Evolutionary conservation across 2,329 filamentous ascomycete species (phyloP).

Genomic region (Exutisphaerella laricina): DNA sequence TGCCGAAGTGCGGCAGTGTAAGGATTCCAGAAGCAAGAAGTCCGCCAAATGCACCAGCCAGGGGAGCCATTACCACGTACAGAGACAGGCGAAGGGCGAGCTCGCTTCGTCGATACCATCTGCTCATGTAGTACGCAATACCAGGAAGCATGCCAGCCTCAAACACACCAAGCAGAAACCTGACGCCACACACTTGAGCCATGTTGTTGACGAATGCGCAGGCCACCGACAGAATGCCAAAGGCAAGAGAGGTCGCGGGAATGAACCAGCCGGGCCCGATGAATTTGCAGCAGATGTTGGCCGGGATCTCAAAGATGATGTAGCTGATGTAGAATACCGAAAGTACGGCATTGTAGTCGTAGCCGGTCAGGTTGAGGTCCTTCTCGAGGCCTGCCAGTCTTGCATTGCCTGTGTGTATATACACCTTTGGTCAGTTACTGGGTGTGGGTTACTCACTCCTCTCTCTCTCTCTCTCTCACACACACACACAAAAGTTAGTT

Average conservation of each 20-base stretch:
- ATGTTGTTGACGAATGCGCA: conserved; percentile 60
- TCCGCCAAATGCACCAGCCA: conserved; percentile 67
- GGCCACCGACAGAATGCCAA: conserved; percentile 56
- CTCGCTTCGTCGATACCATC: conserved; percentile 67
- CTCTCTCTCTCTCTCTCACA: no score
- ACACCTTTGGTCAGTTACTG: no score
- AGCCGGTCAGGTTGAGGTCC: conserved; percentile 54
- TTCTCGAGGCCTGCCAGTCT: conserved; percentile 53
- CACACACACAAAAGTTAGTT: no score
- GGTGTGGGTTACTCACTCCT: no score
- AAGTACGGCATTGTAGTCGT: conserved; percentile 61
- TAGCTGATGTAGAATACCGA: conserved; percentile 68
- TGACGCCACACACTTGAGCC: conserved; percentile 52
- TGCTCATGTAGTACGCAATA: conserved; percentile 65
- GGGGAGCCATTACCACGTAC: conserved; percentile 65
- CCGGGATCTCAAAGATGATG: conserved; percentile 66
- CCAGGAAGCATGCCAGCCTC: conserved; percentile 71
- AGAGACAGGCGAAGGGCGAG: conserved; percentile 61
- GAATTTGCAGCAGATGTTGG: conserved; percentile 63
- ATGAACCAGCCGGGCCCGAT: conserved; percentile 69
- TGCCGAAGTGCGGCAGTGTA: conserved; percentile 53
- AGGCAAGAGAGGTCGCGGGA: conserved; percentile 56
- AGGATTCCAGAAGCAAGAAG: conserved; percentile 59
- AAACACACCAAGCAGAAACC: conserved; percentile 55
- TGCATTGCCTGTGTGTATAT: conserved; percentile 74